A percentile compares a stretch with the other conserved stretches of the same genome.
Evolutionary conservation across 2,329 filamentous ascomycete genomes (phyloP).

Genomic region (Trichophyton equinum): DNA sequence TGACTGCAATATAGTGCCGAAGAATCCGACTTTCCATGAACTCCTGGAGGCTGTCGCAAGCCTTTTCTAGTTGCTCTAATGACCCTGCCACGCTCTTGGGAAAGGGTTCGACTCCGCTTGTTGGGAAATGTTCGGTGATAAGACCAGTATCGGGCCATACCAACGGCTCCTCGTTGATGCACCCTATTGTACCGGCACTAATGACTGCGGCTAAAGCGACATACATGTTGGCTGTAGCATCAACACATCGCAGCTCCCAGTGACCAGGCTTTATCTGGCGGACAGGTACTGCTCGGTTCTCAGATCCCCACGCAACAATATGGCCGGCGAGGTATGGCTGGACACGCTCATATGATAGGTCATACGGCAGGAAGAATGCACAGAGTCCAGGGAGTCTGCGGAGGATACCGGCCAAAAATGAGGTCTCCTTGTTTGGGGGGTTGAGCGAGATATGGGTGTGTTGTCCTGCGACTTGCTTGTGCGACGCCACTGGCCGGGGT

Average conservation of each 20-base stretch:
- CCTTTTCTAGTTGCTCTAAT: neutral
- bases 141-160: neutral
- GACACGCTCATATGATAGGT: conserved; percentile 11
- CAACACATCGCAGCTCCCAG: conserved; percentile 17
- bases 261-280: conserved; percentile 15
- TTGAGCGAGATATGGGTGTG: conserved; percentile 15
- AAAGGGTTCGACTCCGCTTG: neutral
- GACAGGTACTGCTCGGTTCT: conserved; percentile 12
- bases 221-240: conserved; percentile 19
- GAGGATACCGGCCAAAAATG: conserved; percentile 13
- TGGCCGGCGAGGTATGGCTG: conserved; percentile 7
- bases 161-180: neutral
- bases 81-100: neutral
- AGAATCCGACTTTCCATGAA: neutral
- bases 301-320: conserved; percentile 14
- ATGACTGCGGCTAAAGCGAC: conserved; percentile 11
- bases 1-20: neutral
- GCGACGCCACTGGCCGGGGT: conserved; percentile 10
- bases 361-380: conserved; percentile 11
- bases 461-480: neutral
- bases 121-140: neutral
- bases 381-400: conserved; percentile 9
- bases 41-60: neutral
- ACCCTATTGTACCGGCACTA: conserved; percentile 1
- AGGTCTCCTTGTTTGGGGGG: conserved; percentile 1